A percentile compares a stretch with the other conserved stretches of the same genome.
phyloP scores from a whole-genome alignment of 495 filamentous ascomycete genomes.

The Glarea lozoyensis region DNA sequence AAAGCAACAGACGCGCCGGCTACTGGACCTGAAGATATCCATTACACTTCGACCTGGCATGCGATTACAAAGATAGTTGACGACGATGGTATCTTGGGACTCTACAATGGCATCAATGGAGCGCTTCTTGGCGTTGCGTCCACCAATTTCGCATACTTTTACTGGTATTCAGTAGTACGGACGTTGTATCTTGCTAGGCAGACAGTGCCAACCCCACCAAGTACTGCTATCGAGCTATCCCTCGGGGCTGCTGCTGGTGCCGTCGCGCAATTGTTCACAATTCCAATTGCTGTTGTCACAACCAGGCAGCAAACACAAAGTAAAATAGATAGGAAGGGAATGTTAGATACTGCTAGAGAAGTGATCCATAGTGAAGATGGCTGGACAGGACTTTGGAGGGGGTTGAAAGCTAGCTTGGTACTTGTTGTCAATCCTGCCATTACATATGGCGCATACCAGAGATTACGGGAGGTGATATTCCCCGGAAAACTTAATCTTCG shows the following conservation, averaged over 20 bases:
- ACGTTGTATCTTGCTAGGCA: slow-evolving; percentile 67
- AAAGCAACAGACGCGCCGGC: slow-evolving; percentile 33
- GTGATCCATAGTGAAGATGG: slow-evolving; percentile 89
- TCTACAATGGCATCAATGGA: slow-evolving; percentile 85
- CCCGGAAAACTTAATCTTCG: slow-evolving; percentile 67
- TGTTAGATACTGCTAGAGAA: slow-evolving; percentile 82
- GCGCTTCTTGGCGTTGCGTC: slow-evolving; percentile 86
- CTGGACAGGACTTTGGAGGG: slow-evolving; percentile 82
- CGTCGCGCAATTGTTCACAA: slow-evolving; percentile 90
- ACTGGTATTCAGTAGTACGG: slow-evolving; percentile 93
- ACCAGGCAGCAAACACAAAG: slow-evolving; percentile 89
- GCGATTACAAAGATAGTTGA: slow-evolving; percentile 79
- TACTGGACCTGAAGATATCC: slow-evolving; percentile 37
- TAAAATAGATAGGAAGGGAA: slow-evolving; percentile 74
- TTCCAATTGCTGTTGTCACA: slow-evolving; percentile 90
- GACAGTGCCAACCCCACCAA: slow-evolving; percentile 52
- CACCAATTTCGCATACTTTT: slow-evolving; percentile 99
- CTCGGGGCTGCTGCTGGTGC: slow-evolving; percentile 87
- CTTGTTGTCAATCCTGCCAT: slow-evolving; percentile 96
- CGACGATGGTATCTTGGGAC: slow-evolving; percentile 70
- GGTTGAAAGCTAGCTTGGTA: slow-evolving; percentile 92
- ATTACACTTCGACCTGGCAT: slow-evolving; percentile 81
- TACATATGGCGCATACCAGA: slow-evolving; percentile 95
- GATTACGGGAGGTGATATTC: slow-evolving; percentile 72
- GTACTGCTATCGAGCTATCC: slow-evolving; percentile 77